Percentiles rank a stretch among this genome's conserved stretches.
Evolutionary conservation across 176 grass and related monocot species (phyloP).

Genomic region (Ampelocalamus luodianensis): DNA sequence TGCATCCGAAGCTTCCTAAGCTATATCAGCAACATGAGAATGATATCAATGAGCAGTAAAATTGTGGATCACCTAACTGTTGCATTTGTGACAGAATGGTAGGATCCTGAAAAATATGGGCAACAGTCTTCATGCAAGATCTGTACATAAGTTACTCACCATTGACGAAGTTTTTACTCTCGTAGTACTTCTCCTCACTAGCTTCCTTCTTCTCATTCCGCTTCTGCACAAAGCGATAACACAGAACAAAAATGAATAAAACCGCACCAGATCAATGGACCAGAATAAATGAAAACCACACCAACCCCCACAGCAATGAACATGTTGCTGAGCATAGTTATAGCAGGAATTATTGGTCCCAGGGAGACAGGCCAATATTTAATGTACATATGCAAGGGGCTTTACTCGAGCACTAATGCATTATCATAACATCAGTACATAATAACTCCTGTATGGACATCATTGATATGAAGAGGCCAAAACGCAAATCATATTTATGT

Average conservation of each 20-base stretch:
- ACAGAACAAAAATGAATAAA: slow-evolving; percentile 40
- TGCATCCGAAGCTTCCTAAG: slow-evolving; percentile 50
- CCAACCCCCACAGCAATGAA: slow-evolving; percentile 33
- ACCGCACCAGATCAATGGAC: slow-evolving; percentile 40
- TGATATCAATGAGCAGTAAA: slow-evolving; percentile 39
- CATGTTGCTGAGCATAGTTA: slow-evolving; percentile 4
- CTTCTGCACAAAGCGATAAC: slow-evolving; percentile 67
- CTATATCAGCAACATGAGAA: slow-evolving; percentile 45
- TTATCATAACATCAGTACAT: slow-evolving; percentile 24
- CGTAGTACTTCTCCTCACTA: slow-evolving; percentile 94
- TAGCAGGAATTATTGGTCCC: slow-evolving; percentile 24
- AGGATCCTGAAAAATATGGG: slow-evolving; percentile 29
- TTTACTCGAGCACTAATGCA: slow-evolving; percentile 29
- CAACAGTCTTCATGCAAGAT: slow-evolving; percentile 31
- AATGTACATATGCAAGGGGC: slow-evolving; percentile 32
- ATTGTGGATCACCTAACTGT: slow-evolving; percentile 35
- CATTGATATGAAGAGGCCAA: slow-evolving; percentile 37
- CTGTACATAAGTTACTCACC: slow-evolving; percentile 55
- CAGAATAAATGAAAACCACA: slow-evolving; percentile 45
- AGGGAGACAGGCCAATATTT: slow-evolving; percentile 28
- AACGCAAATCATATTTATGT: slow-evolving; percentile 33
- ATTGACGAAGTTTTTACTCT: slow-evolving; percentile 76
- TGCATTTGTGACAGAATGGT: slow-evolving; percentile 37
- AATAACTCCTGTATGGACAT: slow-evolving; percentile 14
- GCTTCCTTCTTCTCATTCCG: slow-evolving; percentile 99